A percentile compares a stretch with the other conserved stretches of the same genome.
Conservation (phyloP, 1,284 basidiomycete species). For the Kwoniella shivajii region DNA sequence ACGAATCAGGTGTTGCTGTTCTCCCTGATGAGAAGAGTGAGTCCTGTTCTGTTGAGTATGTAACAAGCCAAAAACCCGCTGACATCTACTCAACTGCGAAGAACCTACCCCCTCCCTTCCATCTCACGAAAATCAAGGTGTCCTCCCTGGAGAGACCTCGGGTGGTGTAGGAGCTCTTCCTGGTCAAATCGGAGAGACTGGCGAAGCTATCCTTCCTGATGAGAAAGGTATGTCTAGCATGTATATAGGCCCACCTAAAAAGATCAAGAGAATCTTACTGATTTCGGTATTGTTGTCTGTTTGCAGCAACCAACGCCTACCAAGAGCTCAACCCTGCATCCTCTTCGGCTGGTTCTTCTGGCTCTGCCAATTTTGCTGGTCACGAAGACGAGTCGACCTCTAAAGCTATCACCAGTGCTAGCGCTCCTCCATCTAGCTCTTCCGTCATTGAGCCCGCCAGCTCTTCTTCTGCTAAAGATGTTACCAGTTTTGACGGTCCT, state of each 20-base stretch:
- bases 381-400: not conserved
- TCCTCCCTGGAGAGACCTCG: conserved; percentile 31
- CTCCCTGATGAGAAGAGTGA: conserved; percentile 55
- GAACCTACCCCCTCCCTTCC: conserved; percentile 19
- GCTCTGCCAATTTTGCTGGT: not conserved
- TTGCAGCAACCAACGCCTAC: not conserved
- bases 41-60: conserved; percentile 2
- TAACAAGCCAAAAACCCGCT: not conserved
- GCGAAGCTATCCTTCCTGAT: conserved; percentile 53
- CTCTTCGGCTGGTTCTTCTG: not conserved
- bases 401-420: not conserved
- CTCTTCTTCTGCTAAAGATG: not conserved
- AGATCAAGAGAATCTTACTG: too few species aligned
- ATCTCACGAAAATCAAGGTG: conserved; percentile 28
- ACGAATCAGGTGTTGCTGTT: conserved; percentile 54
- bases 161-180: conserved; percentile 54
- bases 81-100: not conserved
- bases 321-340: conserved; percentile 3
- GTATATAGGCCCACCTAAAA: not conserved
- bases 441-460: not conserved
- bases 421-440: not conserved
- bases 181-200: conserved; percentile 45
- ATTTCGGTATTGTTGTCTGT: too few species aligned
- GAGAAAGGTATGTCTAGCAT: conserved; percentile 15
- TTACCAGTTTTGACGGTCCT: not conserved